Evolutionary conservation across 306 rosid species (phyloP).

Genomic region (Macrotyloma uniflorum): DNA sequence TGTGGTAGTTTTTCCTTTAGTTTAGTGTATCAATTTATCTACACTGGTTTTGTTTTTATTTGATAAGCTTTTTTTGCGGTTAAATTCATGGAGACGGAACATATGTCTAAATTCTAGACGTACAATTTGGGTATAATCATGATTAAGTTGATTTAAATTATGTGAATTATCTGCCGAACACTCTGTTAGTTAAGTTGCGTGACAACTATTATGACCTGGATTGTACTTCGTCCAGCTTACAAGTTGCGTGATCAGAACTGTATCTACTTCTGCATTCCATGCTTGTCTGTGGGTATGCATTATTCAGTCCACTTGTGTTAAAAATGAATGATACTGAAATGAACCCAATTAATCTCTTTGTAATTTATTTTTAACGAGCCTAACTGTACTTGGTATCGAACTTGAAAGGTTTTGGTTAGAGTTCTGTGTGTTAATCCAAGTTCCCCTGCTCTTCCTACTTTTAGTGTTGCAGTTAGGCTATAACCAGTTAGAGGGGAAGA

Average conservation of each 20-base stretch:
- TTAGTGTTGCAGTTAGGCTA: constrained; percentile 78
- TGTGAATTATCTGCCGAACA: background rate
- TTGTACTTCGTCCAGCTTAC: constrained; percentile 13
- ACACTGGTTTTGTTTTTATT: background rate
- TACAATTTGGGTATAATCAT: background rate
- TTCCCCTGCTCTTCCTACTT: constrained; percentile 15
- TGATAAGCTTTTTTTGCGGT: background rate
- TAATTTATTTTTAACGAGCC: constrained; percentile 2
- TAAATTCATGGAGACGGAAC: background rate
- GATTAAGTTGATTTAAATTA: background rate
- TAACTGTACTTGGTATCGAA: background rate
- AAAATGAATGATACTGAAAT: background rate
- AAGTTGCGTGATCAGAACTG: background rate
- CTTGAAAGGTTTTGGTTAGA: background rate
- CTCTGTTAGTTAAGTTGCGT: background rate
- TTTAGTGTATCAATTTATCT: background rate
- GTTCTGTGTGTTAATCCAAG: constrained; percentile 24
- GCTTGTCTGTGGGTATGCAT: background rate
- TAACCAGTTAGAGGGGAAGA: constrained; percentile 68
- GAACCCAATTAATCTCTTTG: background rate
- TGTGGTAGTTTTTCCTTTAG: background rate
- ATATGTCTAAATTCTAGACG: background rate
- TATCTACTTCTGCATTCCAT: background rate
- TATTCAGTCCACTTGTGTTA: background rate
- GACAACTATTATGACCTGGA: background rate